Evolutionary conservation across 306 rosid genomes (phyloP).

Genomic region (Prunus kanzakura): DNA sequence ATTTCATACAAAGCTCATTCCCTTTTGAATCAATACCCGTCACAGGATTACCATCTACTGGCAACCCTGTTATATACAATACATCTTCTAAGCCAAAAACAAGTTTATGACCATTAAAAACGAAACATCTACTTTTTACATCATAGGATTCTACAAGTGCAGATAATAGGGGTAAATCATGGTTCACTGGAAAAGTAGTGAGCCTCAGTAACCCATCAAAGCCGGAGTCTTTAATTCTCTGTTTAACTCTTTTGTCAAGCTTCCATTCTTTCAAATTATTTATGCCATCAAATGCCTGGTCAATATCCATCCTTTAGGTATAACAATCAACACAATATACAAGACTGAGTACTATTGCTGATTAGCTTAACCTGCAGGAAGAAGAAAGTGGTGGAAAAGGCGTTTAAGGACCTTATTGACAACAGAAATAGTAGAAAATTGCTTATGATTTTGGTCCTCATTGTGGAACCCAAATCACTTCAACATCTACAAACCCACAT

Average conservation of each 20-base stretch:
- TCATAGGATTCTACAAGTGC: not conserved
- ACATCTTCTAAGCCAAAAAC: not conserved
- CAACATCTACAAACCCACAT: not conserved
- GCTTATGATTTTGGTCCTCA: not conserved
- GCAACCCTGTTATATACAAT: not conserved
- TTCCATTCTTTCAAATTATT: not conserved
- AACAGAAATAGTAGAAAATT: not conserved
- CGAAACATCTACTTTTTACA: not conserved
- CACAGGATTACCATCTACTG: not conserved
- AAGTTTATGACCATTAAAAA: not conserved
- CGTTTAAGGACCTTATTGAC: not conserved
- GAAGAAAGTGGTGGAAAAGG: not conserved
- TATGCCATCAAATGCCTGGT: not conserved
- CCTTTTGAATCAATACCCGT: not conserved
- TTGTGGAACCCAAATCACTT: not conserved
- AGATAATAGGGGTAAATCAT: not conserved
- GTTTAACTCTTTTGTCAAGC: not conserved
- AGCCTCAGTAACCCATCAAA: not conserved
- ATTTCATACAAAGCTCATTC: not conserved
- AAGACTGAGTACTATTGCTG: not conserved
- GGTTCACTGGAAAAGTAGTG: not conserved
- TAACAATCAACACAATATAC: too few species aligned
- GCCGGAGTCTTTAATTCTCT: not conserved
- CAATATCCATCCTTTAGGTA: not conserved
- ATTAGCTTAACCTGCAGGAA: not conserved